phyloP scores from a whole-genome alignment of 2,329 filamentous ascomycete genomes.

The Pseudocercospora macadamiae region DNA sequence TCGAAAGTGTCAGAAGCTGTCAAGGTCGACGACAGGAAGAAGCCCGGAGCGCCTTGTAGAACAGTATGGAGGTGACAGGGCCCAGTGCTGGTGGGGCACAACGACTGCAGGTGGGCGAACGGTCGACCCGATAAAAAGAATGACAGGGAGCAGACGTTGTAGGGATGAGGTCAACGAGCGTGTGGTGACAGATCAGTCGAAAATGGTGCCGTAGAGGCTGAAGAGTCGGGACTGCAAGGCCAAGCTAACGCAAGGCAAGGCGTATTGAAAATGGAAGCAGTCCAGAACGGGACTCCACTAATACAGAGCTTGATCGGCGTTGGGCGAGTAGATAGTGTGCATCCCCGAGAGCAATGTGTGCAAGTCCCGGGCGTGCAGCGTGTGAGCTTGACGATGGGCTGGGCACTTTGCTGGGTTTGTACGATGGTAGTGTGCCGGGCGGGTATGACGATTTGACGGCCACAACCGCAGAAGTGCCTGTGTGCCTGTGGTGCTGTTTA shows the following conservation, averaged over 20 bases:
- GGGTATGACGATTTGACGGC: constrained; percentile 10
- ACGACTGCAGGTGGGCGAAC: constrained; percentile 24
- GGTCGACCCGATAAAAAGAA: constrained; percentile 17
- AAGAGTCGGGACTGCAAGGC: neutral
- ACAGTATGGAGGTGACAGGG: constrained; percentile 16
- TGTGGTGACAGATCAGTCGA: constrained; percentile 9
- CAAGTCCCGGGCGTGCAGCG: neutral
- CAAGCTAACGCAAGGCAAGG: constrained; percentile 18
- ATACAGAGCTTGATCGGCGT: constrained; percentile 25
- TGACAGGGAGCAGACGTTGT: constrained; percentile 8
- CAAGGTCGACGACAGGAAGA: no score
- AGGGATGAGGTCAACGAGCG: constrained; percentile 20
- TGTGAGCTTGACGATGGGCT: neutral
- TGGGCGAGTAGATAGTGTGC: constrained; percentile 21
- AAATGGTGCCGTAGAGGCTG: neutral
- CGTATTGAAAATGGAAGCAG: constrained; percentile 10
- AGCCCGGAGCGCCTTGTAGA: neutral
- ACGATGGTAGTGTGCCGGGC: no score
- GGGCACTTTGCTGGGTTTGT: constrained; percentile 5
- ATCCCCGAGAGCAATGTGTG: neutral
- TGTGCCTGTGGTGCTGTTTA: constrained; percentile 3
- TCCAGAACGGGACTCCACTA: constrained; percentile 12
- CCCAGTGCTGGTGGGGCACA: constrained; percentile 19
- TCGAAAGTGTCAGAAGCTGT: neutral
- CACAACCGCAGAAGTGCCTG: neutral